These are phyloP conservation scores for Pseudopediastrum boryanum DNA, from an alignment of 139 green algal species.

Conservation along the genomic window DNA sequence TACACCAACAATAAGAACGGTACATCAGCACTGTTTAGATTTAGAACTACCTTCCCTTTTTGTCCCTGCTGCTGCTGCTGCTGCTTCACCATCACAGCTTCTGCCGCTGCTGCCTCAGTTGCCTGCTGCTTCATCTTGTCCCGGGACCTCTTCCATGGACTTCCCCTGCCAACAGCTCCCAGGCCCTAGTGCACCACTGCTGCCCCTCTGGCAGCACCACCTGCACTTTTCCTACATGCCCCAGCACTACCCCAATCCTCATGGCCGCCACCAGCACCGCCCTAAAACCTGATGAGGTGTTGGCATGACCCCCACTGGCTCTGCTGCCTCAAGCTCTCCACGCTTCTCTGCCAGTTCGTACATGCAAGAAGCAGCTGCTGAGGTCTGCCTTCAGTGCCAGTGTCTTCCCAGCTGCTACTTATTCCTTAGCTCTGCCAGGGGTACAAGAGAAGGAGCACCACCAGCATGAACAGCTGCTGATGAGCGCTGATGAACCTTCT, in stretches of 20 bases:
- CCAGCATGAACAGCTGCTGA: conserved; percentile 3
- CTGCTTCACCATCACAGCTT: conserved; percentile 11
- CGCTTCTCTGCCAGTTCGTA: not conserved
- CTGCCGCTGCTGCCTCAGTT: conserved; percentile 11
- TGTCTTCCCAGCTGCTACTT: conserved; percentile 42
- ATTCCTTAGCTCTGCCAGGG: conserved; percentile 54
- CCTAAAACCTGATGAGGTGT: conserved; percentile 2
- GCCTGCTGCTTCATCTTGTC: not conserved
- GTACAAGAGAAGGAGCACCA: not conserved
- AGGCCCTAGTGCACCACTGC: conserved; percentile 1
- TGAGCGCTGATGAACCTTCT: too few relatives aligned
- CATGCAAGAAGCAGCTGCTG: conserved; percentile 34
- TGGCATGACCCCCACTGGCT: not conserved
- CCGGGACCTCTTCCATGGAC: not conserved
- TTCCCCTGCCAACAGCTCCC: not conserved
- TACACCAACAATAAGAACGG: too few relatives aligned
- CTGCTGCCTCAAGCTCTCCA: conserved; percentile 14
- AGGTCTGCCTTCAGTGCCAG: conserved; percentile 34
- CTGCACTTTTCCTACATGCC: conserved; percentile 32
- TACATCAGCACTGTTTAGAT: too few relatives aligned
- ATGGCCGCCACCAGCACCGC: conserved; percentile 16
- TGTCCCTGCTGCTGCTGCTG: too few relatives aligned
- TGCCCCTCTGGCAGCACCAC: conserved; percentile 25
- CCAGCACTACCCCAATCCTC: conserved; percentile 24
- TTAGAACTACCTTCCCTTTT: too few relatives aligned